Evolutionary conservation across 345 rosid species (phyloP), one percentile per base, ranked within the genome.

Genomic region (Mangifera indica): DNA sequence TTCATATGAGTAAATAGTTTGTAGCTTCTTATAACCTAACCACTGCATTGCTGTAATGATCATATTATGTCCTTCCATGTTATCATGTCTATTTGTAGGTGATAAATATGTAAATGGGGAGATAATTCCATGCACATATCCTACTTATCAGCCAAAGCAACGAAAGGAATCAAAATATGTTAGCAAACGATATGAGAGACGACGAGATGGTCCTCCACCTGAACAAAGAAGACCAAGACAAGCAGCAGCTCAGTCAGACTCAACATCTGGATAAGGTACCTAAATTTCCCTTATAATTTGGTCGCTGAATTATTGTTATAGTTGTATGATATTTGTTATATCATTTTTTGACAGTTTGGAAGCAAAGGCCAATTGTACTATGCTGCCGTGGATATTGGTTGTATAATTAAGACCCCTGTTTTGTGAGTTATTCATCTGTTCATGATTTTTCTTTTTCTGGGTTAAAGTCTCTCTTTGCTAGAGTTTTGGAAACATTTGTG

Each of bases 41-140:
- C 40, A 0, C 40, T 5, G 40, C 40, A 37, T 0, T 37, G 10
- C 12, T 70, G 20, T 45, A 32, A 11, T 20, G n/a, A 8, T 59
- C 65, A 12, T 46, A 11, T 46, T 20, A 14, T 60, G 67, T 34
- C 60, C 46, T 59, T 12, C 1, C 15, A 15, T 48, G 5, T 14
- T 17, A 7, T 67, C 18, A 42, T 32, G 15, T 34, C 20, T 17
- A 5, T 29, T 69, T 21, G 24, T 66, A 93, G 97, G 98, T 24
- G 98, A 94, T 74, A 94, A 94, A 78, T 94, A 94, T 77, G 67
- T 89, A 76, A 94, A 94, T 71, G 98, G 98, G 60, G 97, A 92
- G 84, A 94, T 94, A 25, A 88, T 92, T 66, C 95, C 97, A 2
- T 89, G 92, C 87, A 85, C 90, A 34, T 92, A 92, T 77, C 97